Evolutionary conservation across 441 rosid genomes (phyloP), one percentile per base, ranked within the genome.

Genomic region (Croton setiger): DNA sequence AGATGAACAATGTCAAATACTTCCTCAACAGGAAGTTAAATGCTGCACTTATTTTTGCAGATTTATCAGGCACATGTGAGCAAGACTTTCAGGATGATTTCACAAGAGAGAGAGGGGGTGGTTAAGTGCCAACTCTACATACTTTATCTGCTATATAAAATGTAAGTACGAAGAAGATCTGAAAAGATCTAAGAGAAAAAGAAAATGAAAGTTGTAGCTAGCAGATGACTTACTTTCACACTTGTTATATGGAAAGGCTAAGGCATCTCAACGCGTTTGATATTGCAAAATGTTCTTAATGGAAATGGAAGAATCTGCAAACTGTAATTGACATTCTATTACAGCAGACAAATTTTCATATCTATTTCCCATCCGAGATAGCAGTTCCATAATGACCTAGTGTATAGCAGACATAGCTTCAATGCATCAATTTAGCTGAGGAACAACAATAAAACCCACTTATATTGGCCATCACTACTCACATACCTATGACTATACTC

Each of bases 181-280:
- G 33, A n/a, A 49, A 41, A 8, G 18, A 12, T 33, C 14, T 66
- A 66, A 60, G 37, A 37, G n/a, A 37, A 66, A 11, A 23, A 58
- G 64, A 59, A 21, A 18, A 48, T 60, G 7, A 48, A 66, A 54
- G 67, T n/a, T n/a, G 39, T 21, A 65, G 23, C 41, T 44, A 60
- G 49, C 33, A 48, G 67, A 47, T 49, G 47, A 80, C 86, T 84
- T 80, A 82, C 86, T 73, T 72, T 73, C 73, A 59, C n/a, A 59
- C 15, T 54, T 54, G 73, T 74, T 70, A 80, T 36, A 69, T 61
- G 64, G 45, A 70, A 70, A 11, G 52, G 64, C 60, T 58, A 69
- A 78, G 62, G 66, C 67, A 71, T 75, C 70, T 59, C 77, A 62
- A 78, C 27, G 44, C 20, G 65, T 72, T 79, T 70, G 74, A 65